These are phyloP conservation scores for Suillus plorans DNA, from an alignment of 768 basidiomycete species.

Conservation along the genomic window DNA sequence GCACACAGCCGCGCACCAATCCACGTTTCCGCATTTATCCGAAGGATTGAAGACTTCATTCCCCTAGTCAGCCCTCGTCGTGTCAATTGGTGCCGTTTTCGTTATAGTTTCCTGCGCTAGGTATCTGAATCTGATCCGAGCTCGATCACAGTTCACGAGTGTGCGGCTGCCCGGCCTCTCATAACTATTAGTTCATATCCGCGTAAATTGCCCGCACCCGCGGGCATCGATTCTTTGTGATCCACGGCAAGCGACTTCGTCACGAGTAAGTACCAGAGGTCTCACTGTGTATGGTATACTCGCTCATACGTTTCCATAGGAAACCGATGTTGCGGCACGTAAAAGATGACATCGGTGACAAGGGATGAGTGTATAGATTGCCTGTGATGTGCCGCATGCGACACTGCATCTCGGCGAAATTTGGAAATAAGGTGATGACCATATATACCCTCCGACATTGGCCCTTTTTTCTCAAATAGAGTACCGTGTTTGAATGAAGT, in stretches of 20 bases:
- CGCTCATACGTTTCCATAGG: slow-evolving; percentile 24
- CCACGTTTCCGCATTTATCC: background rate
- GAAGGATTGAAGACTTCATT: background rate
- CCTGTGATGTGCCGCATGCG: background rate
- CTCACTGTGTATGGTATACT: slow-evolving; percentile 19
- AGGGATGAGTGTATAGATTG: background rate
- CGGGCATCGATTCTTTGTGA: slow-evolving; percentile 22
- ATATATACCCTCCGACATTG: background rate
- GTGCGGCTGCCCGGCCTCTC: slow-evolving; percentile 4
- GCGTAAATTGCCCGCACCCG: slow-evolving; percentile 24
- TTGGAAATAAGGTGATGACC: background rate
- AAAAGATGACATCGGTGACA: slow-evolving; percentile 4
- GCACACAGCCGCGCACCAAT: background rate
- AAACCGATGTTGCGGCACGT: slow-evolving; percentile 16
- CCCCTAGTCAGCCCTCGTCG: background rate
- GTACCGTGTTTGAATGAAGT: background rate
- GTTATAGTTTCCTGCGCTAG: background rate
- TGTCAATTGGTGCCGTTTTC: slow-evolving; percentile 3
- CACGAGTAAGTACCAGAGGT: slow-evolving; percentile 22
- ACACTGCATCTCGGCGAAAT: background rate
- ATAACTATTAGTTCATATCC: slow-evolving; percentile 29
- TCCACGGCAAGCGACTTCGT: slow-evolving; percentile 24
- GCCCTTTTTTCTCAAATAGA: background rate
- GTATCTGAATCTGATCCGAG: slow-evolving; percentile 2
- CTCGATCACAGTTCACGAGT: slow-evolving; percentile 1